Base-by-base conservation (phyloP, 1,284 basidiomycete species). In the Leccinum griseonigrum region DNA sequence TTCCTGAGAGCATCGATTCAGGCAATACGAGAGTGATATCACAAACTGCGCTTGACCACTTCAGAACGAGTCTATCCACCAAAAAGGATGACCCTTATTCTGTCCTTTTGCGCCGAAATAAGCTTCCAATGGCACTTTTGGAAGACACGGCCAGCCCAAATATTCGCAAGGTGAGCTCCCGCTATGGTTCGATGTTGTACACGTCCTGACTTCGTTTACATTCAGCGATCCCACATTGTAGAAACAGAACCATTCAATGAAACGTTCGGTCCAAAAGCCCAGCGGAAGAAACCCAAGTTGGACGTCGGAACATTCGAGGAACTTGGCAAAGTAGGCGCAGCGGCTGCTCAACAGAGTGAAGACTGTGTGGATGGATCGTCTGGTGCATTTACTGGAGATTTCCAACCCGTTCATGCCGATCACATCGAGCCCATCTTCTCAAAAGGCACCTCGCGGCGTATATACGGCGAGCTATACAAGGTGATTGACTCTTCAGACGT, bases 401-500 rank as follows among this genome's bases (percentile, higher is more conserved):
- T 78, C 26, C 82, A 85, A 64, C 77, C 81, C 61, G 88, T 86
- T 0, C 87, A 92, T 65, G 88, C 90, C 1, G 88, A 92, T 68
- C 82, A 84, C 69, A 87, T 88, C 66, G 94, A 95, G 69, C 93
- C 94, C 3, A 93, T 95, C 64, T 96, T 94, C 71, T 86, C 90
- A 61, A 95, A 97, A 76, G 95, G 95, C 43, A 97, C 95, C 1
- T 97, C 94, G 28, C 83, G 90, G 53, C 87, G 97, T 60, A 99
- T 99, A 67, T 99, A 98, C 79, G 96, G 94, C 64, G 97, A 99
- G 76, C 81, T 99, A 28, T 99, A 99, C 85, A 99, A 99, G 77
- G 97, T 99, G 67, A 96, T 99, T 71, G 97, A 99, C 76, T 98
- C 95, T 3, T 97, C 94, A 9, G 97, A 99, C 74, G 95, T 99